phyloP scores from a whole-genome alignment of 176 grass and related monocot species.

The Oryza glaberrima region DNA sequence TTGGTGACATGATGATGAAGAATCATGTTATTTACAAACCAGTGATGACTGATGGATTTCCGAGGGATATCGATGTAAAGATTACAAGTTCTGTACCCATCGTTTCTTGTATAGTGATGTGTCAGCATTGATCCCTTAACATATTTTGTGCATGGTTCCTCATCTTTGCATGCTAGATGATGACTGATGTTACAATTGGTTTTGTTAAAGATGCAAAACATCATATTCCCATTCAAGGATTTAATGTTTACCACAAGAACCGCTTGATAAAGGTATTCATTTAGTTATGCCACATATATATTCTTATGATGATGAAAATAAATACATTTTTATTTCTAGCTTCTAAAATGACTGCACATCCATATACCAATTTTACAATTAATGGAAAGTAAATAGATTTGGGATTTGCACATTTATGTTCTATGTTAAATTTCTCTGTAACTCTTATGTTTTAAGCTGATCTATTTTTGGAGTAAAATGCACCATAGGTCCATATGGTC shows the following conservation, averaged over 20 bases:
- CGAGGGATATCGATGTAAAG: constrained; percentile 80
- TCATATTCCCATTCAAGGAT: constrained; percentile 89
- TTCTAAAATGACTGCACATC: too few species aligned
- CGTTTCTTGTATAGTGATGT: constrained; percentile 30
- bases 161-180: constrained; percentile 57
- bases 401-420: too few species aligned
- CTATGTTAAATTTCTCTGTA: too few species aligned
- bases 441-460: too few species aligned
- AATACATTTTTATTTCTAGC: too few species aligned
- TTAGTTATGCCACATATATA: too few species aligned
- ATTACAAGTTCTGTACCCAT: background rate
- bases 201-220: constrained; percentile 99
- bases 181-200: constrained; percentile 88
- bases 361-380: too few species aligned
- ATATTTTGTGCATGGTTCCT: constrained; percentile 31
- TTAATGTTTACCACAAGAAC: constrained; percentile 98
- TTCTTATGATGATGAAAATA: too few species aligned
- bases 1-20: constrained; percentile 97
- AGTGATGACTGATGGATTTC: constrained; percentile 55
- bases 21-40: constrained; percentile 90
- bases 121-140: constrained; percentile 18
- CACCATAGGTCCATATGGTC: too few species aligned
- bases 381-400: too few species aligned
- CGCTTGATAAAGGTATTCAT: constrained; percentile 85
- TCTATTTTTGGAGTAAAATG: too few species aligned